Base-by-base conservation (phyloP, 2,329 filamentous ascomycete genomes). In the Bertia moriformis region DNA sequence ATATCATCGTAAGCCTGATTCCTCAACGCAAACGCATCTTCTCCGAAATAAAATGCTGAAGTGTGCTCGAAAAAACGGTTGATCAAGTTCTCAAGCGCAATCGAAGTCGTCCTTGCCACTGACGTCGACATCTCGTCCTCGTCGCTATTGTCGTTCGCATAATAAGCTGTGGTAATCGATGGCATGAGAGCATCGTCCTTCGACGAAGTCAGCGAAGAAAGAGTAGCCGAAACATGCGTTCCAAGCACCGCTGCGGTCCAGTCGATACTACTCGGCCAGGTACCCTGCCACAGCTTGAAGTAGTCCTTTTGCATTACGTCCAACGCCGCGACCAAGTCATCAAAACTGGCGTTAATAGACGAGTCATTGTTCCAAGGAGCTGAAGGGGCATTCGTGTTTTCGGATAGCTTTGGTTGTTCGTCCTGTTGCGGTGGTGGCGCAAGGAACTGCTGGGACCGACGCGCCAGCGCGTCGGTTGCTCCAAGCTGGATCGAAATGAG, bases 1-100 rank as follows among this genome's bases (percentile, higher is more conserved):
- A 94, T 93, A 55, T 96, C 89, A 52, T 95, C 89, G 54, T 80
- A 93, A 0, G 89, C 89, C 63, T 91, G 66, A 41, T 76, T 73
- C 35, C 84, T 71, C 38, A 95, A 69, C 19, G 71, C 67, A 45
- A 87, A 76, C 3, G 78, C 71, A 55, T 94, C 77, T 54, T 96
- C 85, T 15, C 84, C 86, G 53, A 89, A 93, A 54, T 93, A 95
- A 48, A 81, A 93, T 5, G 76, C 72, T 4, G 78, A 63, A 1
- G 79, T 62, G 42, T 95, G 84, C 0, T 76, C 71, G 54, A 93
- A 94, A 55, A 88, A 88, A 19, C 71, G 73, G 46, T 87, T 81
- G 46, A 95, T 72, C n/a, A 87, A 65, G 47, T 93, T 91, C 49
- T 88, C 78, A n/a, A 10, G 22, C 22, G 22, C 22, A n/a, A n/a